These are phyloP conservation scores for Verbena officinalis DNA, from an alignment of 257 asterid genomes.

Conservation along the genomic window DNA sequence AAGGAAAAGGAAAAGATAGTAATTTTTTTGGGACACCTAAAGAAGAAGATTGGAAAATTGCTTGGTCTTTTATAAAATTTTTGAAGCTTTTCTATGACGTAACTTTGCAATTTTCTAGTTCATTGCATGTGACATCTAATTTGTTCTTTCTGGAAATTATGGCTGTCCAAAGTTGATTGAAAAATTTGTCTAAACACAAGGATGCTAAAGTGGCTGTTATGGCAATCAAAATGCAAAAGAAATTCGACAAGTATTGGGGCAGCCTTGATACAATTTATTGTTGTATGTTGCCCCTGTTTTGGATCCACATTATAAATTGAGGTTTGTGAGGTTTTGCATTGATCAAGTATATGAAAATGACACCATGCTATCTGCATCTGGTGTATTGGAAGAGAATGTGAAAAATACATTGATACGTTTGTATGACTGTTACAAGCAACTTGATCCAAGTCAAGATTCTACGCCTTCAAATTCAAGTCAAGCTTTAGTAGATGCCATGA, in stretches of 20 bases:
- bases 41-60: not conserved
- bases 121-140: no score
- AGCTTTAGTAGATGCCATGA: not conserved
- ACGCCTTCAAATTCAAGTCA: not conserved
- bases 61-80: constrained; percentile 2
- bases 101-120: not conserved
- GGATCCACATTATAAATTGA: constrained; percentile 13
- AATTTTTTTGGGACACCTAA: not conserved
- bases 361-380: not conserved
- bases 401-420: not conserved
- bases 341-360: not conserved
- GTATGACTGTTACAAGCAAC: not conserved
- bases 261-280: no score
- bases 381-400: not conserved
- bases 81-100: not conserved
- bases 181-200: not conserved
- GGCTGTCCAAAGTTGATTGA: not conserved
- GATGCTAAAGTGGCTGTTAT: not conserved
- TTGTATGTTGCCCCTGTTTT: constrained; percentile 22
- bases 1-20: not conserved
- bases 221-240: not conserved
- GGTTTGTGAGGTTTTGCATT: not conserved
- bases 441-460: not conserved
- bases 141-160: no score
- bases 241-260: no score